Evolutionary conservation across 2,329 filamentous ascomycete genomes (phyloP).

Genomic region (Trichophaea hybrida): DNA sequence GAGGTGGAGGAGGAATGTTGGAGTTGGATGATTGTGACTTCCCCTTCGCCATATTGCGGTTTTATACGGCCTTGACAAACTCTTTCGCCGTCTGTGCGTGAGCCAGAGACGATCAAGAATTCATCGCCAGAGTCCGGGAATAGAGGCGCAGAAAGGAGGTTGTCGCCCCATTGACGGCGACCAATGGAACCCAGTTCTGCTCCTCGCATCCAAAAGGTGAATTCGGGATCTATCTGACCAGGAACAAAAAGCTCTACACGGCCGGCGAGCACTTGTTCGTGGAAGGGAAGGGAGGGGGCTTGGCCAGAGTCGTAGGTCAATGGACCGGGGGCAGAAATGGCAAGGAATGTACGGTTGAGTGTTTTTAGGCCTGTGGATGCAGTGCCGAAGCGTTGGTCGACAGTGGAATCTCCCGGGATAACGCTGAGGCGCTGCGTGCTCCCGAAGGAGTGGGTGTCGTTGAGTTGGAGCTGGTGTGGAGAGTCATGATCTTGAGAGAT

Average conservation of each 20-base stretch:
- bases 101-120: conserved; percentile 11
- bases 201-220: conserved; percentile 4
- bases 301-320: conserved; percentile 10
- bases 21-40: conserved; percentile 16
- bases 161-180: conserved; percentile 21
- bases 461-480: neutral
- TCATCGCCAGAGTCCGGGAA: neutral
- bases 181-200: conserved; percentile 19
- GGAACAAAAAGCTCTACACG: conserved; percentile 14
- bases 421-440: neutral
- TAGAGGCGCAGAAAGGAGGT: conserved; percentile 21
- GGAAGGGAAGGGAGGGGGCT: conserved; percentile 11
- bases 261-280: neutral
- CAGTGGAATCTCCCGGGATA: neutral
- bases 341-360: conserved; percentile 11
- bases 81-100: conserved; percentile 3
- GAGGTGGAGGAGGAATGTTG: conserved; percentile 1
- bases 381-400: conserved; percentile 20
- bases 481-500: neutral
- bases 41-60: conserved; percentile 23
- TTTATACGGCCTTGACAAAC: conserved; percentile 8
- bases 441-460: neutral
- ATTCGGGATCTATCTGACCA: neutral
- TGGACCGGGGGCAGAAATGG: conserved; percentile 18
- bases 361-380: conserved; percentile 5